These are phyloP conservation scores for Solanum clarkiae DNA, from an alignment of 257 asterid genomes.

Conservation along the genomic window DNA sequence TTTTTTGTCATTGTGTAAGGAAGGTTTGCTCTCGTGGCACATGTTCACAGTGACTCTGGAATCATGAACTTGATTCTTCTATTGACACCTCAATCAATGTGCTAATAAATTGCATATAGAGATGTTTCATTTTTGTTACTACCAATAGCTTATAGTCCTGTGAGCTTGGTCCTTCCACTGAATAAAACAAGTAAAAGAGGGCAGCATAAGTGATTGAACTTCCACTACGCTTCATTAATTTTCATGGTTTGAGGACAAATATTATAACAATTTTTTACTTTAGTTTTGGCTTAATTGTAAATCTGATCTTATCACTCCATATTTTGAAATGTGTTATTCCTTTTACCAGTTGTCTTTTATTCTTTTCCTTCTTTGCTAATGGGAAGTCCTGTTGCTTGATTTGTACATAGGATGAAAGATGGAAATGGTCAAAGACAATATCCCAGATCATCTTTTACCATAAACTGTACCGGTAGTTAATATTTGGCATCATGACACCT, in stretches of 20 bases:
- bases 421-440: conserved; percentile 44
- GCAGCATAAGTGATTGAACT: not conserved
- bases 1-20: not conserved
- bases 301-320: not conserved
- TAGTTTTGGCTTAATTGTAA: not conserved
- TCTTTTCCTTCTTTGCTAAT: not conserved
- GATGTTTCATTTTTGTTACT: not conserved
- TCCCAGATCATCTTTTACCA: conserved; percentile 56
- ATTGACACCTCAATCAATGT: not conserved
- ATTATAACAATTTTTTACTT: not conserved
- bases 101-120: not conserved
- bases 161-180: not conserved
- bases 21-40: not conserved
- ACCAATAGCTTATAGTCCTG: not conserved
- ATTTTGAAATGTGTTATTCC: not conserved
- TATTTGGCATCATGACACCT: not conserved
- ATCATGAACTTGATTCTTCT: not conserved
- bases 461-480: conserved; percentile 57
- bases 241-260: not conserved
- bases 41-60: not conserved
- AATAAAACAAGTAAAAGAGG: not conserved
- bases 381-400: conserved; percentile 2
- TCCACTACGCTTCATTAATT: not conserved
- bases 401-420: conserved; percentile 43
- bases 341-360: not conserved